Evolutionary conservation across 768 basidiomycete species (phyloP).

Genomic region (Xerocomellus dryophilus): DNA sequence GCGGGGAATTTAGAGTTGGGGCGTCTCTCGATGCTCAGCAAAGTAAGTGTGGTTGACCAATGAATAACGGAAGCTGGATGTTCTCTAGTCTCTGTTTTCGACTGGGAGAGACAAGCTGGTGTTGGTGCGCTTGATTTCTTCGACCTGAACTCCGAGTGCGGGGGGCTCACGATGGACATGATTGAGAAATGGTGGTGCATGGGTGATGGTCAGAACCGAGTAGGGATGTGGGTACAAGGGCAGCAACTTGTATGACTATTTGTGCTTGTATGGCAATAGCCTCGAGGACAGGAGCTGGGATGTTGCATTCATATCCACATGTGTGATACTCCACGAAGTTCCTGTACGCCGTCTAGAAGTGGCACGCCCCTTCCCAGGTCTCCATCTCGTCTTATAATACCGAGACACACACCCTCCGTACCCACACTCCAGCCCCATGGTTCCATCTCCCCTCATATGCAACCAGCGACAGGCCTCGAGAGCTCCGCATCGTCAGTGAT

Average conservation of each 20-base stretch:
- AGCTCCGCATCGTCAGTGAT: slow-evolving; percentile 72
- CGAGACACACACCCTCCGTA: slow-evolving; percentile 54
- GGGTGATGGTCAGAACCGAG: slow-evolving; percentile 67
- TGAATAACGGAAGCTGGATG: neutral
- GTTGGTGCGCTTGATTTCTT: slow-evolving; percentile 73
- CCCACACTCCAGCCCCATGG: slow-evolving; percentile 55
- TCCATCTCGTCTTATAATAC: slow-evolving; percentile 53
- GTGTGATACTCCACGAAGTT: slow-evolving; percentile 25
- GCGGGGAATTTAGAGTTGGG: slow-evolving; percentile 58
- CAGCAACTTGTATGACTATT: slow-evolving; percentile 15
- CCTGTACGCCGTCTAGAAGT: slow-evolving; percentile 36
- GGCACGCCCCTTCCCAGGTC: slow-evolving; percentile 38
- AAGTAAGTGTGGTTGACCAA: slow-evolving; percentile 43
- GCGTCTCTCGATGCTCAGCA: slow-evolving; percentile 72
- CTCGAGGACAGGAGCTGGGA: neutral
- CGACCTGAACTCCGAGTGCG: slow-evolving; percentile 30
- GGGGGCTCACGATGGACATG: slow-evolving; percentile 43
- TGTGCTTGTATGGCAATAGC: slow-evolving; percentile 14
- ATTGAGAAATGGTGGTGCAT: slow-evolving; percentile 92
- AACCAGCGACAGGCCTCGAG: slow-evolving; percentile 42
- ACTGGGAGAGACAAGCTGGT: slow-evolving; percentile 40
- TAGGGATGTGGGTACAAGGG: slow-evolving; percentile 76
- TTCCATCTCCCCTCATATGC: slow-evolving; percentile 25
- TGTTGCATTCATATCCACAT: slow-evolving; percentile 8
- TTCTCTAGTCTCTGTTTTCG: slow-evolving; percentile 45